Percentiles rank a stretch among this genome's conserved stretches.
Evolutionary conservation across 495 filamentous ascomycete genomes (phyloP).

Genomic region (Neurospora cerealis): DNA sequence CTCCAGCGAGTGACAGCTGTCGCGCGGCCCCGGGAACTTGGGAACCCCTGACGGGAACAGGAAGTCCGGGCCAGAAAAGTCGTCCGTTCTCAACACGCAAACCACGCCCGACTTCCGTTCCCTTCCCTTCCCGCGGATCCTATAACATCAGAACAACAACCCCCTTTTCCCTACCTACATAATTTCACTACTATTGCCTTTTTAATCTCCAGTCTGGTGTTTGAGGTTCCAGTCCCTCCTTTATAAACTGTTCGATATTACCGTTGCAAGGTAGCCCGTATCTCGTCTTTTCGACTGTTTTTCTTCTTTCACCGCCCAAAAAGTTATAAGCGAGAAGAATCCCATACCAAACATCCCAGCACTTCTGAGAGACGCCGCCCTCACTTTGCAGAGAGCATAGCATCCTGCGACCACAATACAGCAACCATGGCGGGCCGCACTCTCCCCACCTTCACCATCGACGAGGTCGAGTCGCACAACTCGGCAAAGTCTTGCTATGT

Average conservation of each 20-base stretch:
- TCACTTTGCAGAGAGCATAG: not conserved
- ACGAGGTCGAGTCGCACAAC: conserved; percentile 75
- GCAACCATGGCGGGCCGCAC: conserved; percentile 41
- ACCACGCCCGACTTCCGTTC: not conserved
- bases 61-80: not conserved
- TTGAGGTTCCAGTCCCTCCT: not conserved
- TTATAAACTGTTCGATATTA: not conserved
- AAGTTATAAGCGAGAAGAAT: not conserved
- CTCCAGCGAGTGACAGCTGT: not conserved
- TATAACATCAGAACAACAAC: not conserved
- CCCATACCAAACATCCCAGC: not conserved
- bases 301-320: not conserved
- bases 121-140: not conserved
- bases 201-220: not conserved
- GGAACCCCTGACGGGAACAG: not conserved
- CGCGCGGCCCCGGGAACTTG: not conserved
- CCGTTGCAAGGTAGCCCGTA: not conserved
- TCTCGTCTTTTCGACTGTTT: not conserved
- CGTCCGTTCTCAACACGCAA: not conserved
- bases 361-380: not conserved
- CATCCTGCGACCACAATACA: not conserved
- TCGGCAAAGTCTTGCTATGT: conserved; percentile 84
- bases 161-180: not conserved
- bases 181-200: not conserved
- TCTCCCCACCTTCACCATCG: conserved; percentile 66